phyloP scores from a whole-genome alignment of 176 grass and related monocot species.

The Avena atlantica region DNA sequence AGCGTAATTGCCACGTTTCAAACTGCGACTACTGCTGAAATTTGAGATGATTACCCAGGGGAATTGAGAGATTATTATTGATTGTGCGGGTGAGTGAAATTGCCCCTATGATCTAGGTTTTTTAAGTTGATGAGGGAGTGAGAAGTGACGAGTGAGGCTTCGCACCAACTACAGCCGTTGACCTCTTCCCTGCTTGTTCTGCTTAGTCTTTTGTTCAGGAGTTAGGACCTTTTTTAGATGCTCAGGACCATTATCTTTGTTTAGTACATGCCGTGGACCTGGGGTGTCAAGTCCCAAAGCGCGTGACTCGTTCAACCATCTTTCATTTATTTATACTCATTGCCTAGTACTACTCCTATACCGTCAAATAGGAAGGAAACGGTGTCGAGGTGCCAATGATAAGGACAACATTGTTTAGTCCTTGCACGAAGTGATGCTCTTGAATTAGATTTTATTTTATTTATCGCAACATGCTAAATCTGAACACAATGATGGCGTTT shows the following conservation, averaged over 20 bases:
- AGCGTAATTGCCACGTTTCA: not conserved
- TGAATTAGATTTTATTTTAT: not conserved
- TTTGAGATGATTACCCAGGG: not conserved
- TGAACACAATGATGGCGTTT: not conserved
- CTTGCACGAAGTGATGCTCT: not conserved
- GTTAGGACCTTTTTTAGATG: slow-evolving; percentile 2
- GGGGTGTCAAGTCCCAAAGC: slow-evolving; percentile 37
- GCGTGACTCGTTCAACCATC: slow-evolving; percentile 31
- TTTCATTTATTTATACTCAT: not conserved
- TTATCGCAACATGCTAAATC: not conserved
- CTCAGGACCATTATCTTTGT: slow-evolving; percentile 16
- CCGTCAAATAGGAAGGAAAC: not conserved
- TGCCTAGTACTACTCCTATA: not conserved
- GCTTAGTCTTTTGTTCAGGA: not conserved
- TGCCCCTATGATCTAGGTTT: slow-evolving; percentile 21
- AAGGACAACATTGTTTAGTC: not conserved
- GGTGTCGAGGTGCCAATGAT: not conserved
- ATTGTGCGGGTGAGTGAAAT: not conserved
- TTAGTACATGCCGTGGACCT: slow-evolving; percentile 38
- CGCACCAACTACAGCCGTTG: slow-evolving; percentile 27
- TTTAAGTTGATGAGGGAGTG: not conserved
- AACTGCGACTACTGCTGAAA: not conserved
- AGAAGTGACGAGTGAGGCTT: slow-evolving; percentile 14
- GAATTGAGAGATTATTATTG: not conserved
- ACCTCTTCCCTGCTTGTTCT: slow-evolving; percentile 2